Percentiles rank a stretch among this genome's conserved stretches.
Conservation (phyloP, 495 filamentous ascomycete genomes). For the Penicillium pulvis region DNA sequence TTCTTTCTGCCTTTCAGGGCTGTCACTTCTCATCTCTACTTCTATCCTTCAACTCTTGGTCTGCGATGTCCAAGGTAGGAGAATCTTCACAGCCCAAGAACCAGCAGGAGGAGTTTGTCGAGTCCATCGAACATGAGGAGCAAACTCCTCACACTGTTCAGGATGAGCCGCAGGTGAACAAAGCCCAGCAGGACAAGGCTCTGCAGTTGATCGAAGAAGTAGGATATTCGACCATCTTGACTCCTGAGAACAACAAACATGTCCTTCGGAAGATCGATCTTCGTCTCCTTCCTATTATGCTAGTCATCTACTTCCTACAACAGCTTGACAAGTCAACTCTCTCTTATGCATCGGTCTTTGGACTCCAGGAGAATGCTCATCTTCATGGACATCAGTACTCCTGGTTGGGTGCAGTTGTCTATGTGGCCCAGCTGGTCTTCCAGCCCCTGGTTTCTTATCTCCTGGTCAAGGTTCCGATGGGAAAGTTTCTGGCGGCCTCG, state of each 20-base stretch:
- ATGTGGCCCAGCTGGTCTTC: constrained; percentile 52
- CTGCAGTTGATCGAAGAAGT: constrained; percentile 46
- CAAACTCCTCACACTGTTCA: constrained; percentile 7
- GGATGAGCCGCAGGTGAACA: constrained; percentile 7
- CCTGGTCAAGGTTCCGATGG: constrained; percentile 41
- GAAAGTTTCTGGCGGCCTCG: constrained; percentile 58
- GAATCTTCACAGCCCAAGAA: constrained; percentile 23
- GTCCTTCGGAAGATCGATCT: constrained; percentile 56
- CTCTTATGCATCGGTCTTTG: constrained; percentile 56
- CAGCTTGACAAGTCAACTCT: constrained; percentile 61
- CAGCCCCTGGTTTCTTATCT: constrained; percentile 43
- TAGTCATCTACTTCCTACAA: constrained; percentile 50
- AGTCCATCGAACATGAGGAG: constrained; percentile 27
- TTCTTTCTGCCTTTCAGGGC: not conserved
- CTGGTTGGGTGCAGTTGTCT: constrained; percentile 54
- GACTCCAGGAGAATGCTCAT: constrained; percentile 44
- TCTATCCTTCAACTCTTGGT: not conserved
- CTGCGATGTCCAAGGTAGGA: constrained; percentile 29
- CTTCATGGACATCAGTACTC: constrained; percentile 54
- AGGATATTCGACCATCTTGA: constrained; percentile 44
- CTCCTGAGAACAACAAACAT: constrained; percentile 55
- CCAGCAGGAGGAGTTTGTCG: constrained; percentile 41
- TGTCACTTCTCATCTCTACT: constrained; percentile 1
- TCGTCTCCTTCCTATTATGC: constrained; percentile 52
- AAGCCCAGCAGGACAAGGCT: constrained; percentile 40